Evolutionary conservation across 1,284 basidiomycete species (phyloP).

Genomic region (Moesziomyces sp.): DNA sequence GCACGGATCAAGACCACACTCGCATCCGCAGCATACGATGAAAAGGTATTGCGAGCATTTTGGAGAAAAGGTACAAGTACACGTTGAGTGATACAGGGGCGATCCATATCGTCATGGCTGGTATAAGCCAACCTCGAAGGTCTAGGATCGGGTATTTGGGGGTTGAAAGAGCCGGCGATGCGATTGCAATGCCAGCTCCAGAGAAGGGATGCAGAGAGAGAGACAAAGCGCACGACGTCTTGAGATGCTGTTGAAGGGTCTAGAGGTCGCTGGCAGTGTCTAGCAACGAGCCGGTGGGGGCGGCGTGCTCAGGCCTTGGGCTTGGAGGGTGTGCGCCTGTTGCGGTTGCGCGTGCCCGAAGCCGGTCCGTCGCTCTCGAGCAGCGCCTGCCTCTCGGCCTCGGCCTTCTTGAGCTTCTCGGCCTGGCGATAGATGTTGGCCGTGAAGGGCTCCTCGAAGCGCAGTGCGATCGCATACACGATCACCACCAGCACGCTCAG

Average conservation of each 20-base stretch:
- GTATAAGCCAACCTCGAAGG: neutral
- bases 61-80: constrained; percentile 33
- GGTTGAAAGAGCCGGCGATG: no score
- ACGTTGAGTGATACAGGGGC: constrained; percentile 43
- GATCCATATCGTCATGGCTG: constrained; percentile 5
- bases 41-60: no score
- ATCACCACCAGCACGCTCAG: constrained; percentile 63
- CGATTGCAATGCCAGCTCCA: no score
- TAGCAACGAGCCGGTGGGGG: neutral
- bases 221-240: constrained; percentile 3
- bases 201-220: neutral
- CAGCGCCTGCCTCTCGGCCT: constrained; percentile 30
- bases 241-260: constrained; percentile 44
- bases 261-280: constrained; percentile 8
- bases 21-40: no score
- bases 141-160: constrained; percentile 25
- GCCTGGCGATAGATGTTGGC: constrained; percentile 63
- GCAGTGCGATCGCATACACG: constrained; percentile 60
- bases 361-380: constrained; percentile 45
- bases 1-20: no score
- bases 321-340: constrained; percentile 42
- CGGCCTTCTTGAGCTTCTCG: constrained; percentile 50
- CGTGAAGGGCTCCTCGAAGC: constrained; percentile 66
- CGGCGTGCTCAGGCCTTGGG: constrained; percentile 10
- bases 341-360: constrained; percentile 48